Base-by-base conservation (phyloP, 2,329 filamentous ascomycete genomes). In the Dryadomyces sulphureus region DNA sequence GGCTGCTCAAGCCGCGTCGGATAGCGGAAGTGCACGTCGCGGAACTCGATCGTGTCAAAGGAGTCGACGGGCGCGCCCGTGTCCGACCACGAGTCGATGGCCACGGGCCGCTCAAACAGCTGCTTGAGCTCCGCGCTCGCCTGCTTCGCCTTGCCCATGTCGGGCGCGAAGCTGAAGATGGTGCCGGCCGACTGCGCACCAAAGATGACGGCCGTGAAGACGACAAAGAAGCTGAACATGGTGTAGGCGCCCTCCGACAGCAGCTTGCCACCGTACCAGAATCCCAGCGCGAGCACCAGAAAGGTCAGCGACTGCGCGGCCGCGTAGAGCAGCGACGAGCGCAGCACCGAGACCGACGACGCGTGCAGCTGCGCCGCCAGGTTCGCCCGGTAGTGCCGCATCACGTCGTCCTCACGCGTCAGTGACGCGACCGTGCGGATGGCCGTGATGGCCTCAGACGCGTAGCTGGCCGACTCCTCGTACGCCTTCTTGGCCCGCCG, bases 391-490 rank as follows among this genome's bases (percentile, higher is more conserved):
- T 93, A 98, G 45, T 79, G 72, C 2, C 63, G 56, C 54, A 86
- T 73, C 3, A 96, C 86, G 56, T 94, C 86, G 0, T 74, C 64
- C 64, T 98, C 92, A 9, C 90, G 77, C 0, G 89, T 94, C 39
- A 98, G 72, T 8, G 87, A 85, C 4, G 89, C 90, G 9, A 96
- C 89, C 2, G 92, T 96, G 44, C 90, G 83, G 54, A 96, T 95
- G 7, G 89, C 84, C 2, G 86, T 89, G 27, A 93, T 94, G 38
- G 89, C 89, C 62, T 98, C 92, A 41, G 89, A 92, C 11, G 92
- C 92, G 58, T 84, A 94, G 47, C 81, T 82, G 7, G 90, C 90
- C 48, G 86, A 90, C 48, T 73, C 67, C 57, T 86, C 74, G 59
- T 96, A 89, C 4, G 86, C 81, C 53, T 71, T 70, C 67, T 92